Base-by-base conservation (phyloP, 1,139 yeast genomes). In the Kodamaea ohmeri region DNA sequence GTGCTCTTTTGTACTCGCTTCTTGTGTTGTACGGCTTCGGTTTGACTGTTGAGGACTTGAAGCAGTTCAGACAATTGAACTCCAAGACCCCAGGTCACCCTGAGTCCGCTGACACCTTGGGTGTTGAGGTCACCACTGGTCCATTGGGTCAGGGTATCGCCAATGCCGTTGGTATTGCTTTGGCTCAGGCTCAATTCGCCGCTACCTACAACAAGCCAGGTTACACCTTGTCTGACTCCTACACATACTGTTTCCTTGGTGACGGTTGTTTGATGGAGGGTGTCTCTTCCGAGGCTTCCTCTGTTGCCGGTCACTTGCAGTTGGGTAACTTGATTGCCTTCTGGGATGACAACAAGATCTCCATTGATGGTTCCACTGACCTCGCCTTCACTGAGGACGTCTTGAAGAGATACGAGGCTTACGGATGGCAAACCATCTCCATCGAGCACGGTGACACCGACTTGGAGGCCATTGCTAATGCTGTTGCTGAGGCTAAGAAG, bases 191-290 rank as follows among this genome's bases (percentile, higher is more conserved):
- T 51, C 94, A 90, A 67, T 71, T 88, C 47, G 96, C 94, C 51
- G 96, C 97, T 48, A 83, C 84, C 51, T 92, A 83, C 80, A 90
- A 92, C 83, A 87, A 84, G 75, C 95, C 95, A 52, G 85, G 76
- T 55, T 78, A 67, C 67, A 68, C 76, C 39, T 56, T 87, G 48
- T 76, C 88, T 43, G 87, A 88, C 71, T 78, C 80, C 63, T 78
- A 73, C 76, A 81, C 89, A 50, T 92, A 82, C 67, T 65, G 72
- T 50, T 83, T 94, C 74, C 71, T 88, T 48, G 99, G 99, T 71
- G 99, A 92, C 58, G 99, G 98, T 54, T 94, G 98, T 74, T 76
- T 92, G 76, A 86, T 84, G 92, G 99, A 92, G 75, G 99, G 99
- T 78, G 89, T 92, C 48, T 79, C 97, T 44, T 78, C 94, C 45